phyloP scores from a whole-genome alignment of 192 early-diverging fungal genomes.

The Glomus cerebriforme region DNA sequence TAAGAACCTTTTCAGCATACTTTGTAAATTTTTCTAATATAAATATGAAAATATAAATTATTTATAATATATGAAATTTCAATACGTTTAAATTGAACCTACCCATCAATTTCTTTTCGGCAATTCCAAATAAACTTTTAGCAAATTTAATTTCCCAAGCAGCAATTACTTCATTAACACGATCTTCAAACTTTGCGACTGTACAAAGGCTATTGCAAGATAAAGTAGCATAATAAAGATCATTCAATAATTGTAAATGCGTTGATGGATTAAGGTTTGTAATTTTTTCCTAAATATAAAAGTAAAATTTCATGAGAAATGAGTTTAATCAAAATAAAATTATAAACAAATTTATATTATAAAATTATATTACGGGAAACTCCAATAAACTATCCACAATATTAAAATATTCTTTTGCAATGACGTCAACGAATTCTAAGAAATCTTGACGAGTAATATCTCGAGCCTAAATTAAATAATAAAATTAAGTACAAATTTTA shows the following conservation, averaged over 20 bases:
- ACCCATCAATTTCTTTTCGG: conserved; percentile 9
- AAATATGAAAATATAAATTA: background rate
- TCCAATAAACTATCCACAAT: conserved; percentile 44
- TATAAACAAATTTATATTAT: background rate
- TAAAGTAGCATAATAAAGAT: conserved; percentile 12
- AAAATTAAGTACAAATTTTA: background rate
- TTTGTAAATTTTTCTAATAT: background rate
- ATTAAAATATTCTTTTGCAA: conserved; percentile 51
- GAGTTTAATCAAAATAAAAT: background rate
- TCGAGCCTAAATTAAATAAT: conserved; percentile 30
- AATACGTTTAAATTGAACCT: background rate
- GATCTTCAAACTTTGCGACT: background rate
- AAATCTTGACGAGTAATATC: conserved; percentile 39
- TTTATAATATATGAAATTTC: background rate
- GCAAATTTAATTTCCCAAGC: conserved; percentile 6
- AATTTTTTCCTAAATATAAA: conserved; percentile 19
- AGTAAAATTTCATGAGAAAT: background rate
- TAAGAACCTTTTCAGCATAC: background rate
- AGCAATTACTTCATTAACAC: background rate
- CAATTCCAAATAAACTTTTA: conserved; percentile 1
- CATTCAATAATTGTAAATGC: conserved; percentile 15
- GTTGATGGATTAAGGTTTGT: background rate
- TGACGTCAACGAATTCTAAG: conserved; percentile 38
- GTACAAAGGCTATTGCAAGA: conserved; percentile 5
- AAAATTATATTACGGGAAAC: conserved; percentile 46